phyloP scores from a whole-genome alignment of 1,284 basidiomycete genomes.

The Vanrija pseudolonga region DNA sequence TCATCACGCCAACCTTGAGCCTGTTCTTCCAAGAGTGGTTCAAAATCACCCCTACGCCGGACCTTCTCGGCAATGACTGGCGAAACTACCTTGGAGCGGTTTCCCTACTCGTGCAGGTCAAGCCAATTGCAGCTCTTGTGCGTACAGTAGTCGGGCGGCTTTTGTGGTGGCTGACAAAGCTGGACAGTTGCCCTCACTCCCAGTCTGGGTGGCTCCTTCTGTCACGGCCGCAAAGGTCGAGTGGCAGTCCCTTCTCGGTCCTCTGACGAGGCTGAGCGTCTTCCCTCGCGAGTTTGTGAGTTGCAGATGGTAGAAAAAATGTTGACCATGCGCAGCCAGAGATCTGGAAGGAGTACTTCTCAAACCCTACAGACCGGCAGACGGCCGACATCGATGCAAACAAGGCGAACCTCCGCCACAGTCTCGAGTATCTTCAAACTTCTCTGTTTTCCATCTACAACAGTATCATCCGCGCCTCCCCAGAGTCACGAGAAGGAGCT shows the following conservation, averaged over 20 bases:
- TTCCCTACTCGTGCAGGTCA: conserved; percentile 73
- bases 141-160: conserved; percentile 15
- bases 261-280: conserved; percentile 72
- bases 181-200: conserved; percentile 42
- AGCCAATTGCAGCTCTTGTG: conserved; percentile 72
- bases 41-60: conserved; percentile 39
- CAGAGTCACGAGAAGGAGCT: conserved; percentile 75
- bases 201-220: conserved; percentile 43
- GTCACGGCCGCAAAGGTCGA: conserved; percentile 50
- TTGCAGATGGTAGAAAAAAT: not conserved
- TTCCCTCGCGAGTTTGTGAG: conserved; percentile 83
- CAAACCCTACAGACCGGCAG: conserved; percentile 71
- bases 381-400: conserved; percentile 76
- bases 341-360: conserved; percentile 75
- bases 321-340: conserved; percentile 56
- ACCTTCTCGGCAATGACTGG: conserved; percentile 60
- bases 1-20: conserved; percentile 51
- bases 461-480: conserved; percentile 74
- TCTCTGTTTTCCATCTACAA: conserved; percentile 84
- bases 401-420: conserved; percentile 73
- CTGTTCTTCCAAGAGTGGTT: conserved; percentile 50
- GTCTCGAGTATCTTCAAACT: conserved; percentile 55
- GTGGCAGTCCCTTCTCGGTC: conserved; percentile 70
- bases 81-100: conserved; percentile 78
- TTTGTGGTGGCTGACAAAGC: conserved; percentile 5